Conservation (phyloP, 768 basidiomycete species). For the Podaxis sp. region DNA sequence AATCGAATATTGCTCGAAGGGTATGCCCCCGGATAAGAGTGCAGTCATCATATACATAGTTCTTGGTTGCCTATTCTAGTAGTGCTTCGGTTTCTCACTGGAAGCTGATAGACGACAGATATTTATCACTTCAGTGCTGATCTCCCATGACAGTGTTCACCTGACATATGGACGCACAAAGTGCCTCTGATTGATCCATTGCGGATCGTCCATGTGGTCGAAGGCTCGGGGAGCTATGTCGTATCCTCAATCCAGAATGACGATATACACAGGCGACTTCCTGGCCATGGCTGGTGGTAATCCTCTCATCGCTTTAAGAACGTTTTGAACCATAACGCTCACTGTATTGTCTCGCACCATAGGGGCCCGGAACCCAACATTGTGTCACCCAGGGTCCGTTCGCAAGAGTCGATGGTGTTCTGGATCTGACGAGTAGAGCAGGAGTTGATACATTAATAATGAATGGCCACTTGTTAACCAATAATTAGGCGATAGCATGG, state of each 20-base stretch:
- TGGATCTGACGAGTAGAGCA: background rate
- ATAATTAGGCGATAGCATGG: constrained; percentile 1
- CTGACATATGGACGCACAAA: background rate
- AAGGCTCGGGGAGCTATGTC: background rate
- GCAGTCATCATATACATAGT: background rate
- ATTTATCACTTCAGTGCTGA: background rate
- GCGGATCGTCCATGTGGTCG: background rate
- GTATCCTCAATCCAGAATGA: no score
- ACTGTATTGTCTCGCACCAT: background rate
- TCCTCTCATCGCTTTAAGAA: background rate
- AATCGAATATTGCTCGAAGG: background rate
- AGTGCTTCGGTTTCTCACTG: background rate
- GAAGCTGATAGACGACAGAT: background rate
- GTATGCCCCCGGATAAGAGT: background rate
- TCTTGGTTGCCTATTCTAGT: background rate
- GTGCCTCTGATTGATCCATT: background rate
- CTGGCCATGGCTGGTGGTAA: background rate
- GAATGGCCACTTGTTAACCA: background rate
- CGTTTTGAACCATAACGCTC: background rate
- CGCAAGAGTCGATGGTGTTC: background rate
- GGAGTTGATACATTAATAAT: background rate
- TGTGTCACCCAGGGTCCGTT: background rate
- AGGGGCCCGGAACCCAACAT: background rate
- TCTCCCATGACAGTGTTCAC: background rate
- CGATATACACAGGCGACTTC: background rate